Evolutionary conservation across 169 alveolate species (phyloP).

Genomic region (Theileria equi): DNA sequence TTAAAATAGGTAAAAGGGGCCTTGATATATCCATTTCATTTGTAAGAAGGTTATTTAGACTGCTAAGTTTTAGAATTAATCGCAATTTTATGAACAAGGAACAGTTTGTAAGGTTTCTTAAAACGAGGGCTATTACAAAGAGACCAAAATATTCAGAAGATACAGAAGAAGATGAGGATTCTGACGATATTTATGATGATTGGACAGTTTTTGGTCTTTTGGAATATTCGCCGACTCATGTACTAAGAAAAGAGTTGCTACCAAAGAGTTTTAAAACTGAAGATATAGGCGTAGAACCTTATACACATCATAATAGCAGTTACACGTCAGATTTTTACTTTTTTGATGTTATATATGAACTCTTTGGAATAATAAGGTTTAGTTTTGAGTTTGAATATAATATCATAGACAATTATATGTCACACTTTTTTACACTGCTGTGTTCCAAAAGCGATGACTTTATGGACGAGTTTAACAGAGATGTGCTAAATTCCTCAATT

Average conservation of each 20-base stretch:
- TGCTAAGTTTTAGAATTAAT: conserved; percentile 36
- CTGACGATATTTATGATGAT: conserved; percentile 21
- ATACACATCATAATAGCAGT: not conserved
- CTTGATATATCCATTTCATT: not conserved
- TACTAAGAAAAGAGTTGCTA: not conserved
- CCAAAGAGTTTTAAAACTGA: not conserved
- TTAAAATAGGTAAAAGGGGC: not conserved
- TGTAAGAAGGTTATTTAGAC: conserved; percentile 16
- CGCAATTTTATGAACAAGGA: conserved; percentile 10
- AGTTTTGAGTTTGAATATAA: not conserved
- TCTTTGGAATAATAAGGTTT: not conserved
- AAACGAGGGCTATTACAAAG: conserved; percentile 26
- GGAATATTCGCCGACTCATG: conserved; percentile 12
- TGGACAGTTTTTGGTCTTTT: conserved; percentile 41
- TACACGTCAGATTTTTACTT: not conserved
- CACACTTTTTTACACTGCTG: not conserved
- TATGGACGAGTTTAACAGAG: not conserved
- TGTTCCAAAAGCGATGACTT: not conserved
- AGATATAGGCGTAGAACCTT: not conserved
- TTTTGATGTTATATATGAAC: not conserved
- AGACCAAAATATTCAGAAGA: not conserved
- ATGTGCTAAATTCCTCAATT: not conserved
- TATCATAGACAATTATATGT: not conserved
- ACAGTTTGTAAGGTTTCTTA: conserved; percentile 18
- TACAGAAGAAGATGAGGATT: not conserved